A percentile compares a stretch with the other conserved stretches of the same genome.
Conservation (phyloP, 306 rosid species). For the Prunus mongolica region DNA sequence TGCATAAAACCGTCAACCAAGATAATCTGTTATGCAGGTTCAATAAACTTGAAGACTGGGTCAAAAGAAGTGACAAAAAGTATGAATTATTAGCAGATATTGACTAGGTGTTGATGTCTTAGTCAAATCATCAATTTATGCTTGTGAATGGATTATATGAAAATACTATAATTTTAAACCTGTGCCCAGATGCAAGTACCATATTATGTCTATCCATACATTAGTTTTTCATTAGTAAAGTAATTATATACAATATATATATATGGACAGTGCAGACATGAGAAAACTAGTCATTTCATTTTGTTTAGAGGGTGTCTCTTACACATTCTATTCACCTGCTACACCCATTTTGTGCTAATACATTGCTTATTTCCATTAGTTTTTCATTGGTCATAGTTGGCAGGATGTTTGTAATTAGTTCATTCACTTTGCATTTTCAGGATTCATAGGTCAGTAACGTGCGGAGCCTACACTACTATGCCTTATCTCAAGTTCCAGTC, state of each 20-base stretch:
- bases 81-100: background rate
- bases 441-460: slow-evolving; percentile 43
- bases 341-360: background rate
- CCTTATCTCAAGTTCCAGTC: slow-evolving; percentile 29
- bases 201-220: background rate
- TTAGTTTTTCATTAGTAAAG: background rate
- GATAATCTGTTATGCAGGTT: background rate
- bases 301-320: background rate
- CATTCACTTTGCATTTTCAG: slow-evolving; percentile 13
- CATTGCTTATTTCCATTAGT: background rate
- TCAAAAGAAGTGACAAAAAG: background rate
- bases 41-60: background rate
- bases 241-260: background rate
- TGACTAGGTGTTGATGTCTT: background rate
- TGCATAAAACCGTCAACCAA: background rate
- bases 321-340: background rate
- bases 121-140: background rate
- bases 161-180: background rate
- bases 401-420: background rate
- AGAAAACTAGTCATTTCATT: background rate
- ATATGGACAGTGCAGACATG: background rate
- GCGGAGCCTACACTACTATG: slow-evolving; percentile 24
- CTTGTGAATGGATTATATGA: background rate
- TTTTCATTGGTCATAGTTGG: background rate
- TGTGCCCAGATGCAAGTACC: background rate